Conservation (phyloP, 2,329 filamentous ascomycete genomes). For the Bipolaris oryzae region DNA sequence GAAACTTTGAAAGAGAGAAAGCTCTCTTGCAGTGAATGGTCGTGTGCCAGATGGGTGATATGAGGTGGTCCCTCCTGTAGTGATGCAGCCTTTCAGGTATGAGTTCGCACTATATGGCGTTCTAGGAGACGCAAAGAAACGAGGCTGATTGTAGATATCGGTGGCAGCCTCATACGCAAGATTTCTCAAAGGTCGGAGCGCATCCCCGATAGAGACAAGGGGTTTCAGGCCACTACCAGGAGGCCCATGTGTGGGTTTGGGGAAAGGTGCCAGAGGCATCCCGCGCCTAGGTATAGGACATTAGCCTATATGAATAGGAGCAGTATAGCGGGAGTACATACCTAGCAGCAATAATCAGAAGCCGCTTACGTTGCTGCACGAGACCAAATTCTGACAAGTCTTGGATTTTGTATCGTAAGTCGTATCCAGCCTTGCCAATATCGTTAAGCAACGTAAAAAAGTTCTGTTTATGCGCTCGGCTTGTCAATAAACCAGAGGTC, state of each 20-base stretch:
- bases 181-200: constrained; percentile 22
- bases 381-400: constrained; percentile 31
- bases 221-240: constrained; percentile 27
- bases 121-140: background rate
- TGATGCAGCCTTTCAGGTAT: constrained; percentile 17
- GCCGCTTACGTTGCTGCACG: constrained; percentile 31
- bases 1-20: constrained; percentile 28
- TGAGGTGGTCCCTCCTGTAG: constrained; percentile 20
- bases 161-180: background rate
- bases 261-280: constrained; percentile 39
- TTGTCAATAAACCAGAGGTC: constrained; percentile 16
- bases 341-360: constrained; percentile 38
- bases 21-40: constrained; percentile 27
- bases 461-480: constrained; percentile 11
- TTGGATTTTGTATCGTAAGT: constrained; percentile 30
- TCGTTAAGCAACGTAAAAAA: constrained; percentile 24
- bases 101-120: background rate
- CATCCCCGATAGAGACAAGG: constrained; percentile 27
- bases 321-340: constrained; percentile 10
- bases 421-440: constrained; percentile 27
- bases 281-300: constrained; percentile 19
- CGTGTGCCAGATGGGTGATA: constrained; percentile 24
- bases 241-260: constrained; percentile 32
- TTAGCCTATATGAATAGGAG: constrained; percentile 9
- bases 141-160: constrained; percentile 30